Base-by-base conservation (phyloP, 805 yeast species). In the Nadsonia fulvescens region DNA sequence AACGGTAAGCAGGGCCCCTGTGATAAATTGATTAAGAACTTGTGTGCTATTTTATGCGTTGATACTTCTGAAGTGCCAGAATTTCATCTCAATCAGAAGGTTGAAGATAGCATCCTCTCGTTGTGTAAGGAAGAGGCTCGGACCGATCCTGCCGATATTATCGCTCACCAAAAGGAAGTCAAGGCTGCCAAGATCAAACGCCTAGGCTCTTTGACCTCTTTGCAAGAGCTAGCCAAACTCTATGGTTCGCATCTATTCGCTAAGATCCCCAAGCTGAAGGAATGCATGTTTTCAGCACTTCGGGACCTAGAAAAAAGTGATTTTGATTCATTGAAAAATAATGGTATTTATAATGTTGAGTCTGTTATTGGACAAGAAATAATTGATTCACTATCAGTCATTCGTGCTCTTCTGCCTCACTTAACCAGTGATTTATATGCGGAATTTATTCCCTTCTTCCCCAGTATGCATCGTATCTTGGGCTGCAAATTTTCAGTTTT, bases 1-100 rank as follows among this genome's bases (percentile, higher is more conserved):
- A 51, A 51, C 4, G 68, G 66, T 6, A 81, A 82, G 42, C 46
- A 44, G n/a, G 70, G 70, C 18, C 89, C 86, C 1, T 70, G 86
- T 3, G 91, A 79, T 38, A 89, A 89, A 45, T 75, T 91, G 36
- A 67, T 79, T 22, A 86, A 79, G 46, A 89, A 89, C 43, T 53
- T 91, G 30, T 78, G 93, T 52, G 93, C 86, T 0, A 86, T 86
- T 44, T 45, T 89, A 27, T 89, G 98, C 53, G 94, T 83, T 16
- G 98, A 86, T 45, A 81, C 94, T 0, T 67, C 89, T 3, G 95
- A 83, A 44, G 94, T 86, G 16, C 98, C 98, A 2, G 95, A 81
- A 41, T 89, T 79, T 43, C 57, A 59, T 9, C 71, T 75, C 23
- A 76, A 77, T 38, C 62, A 64, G 19, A 48, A 51, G 8, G 54